Conservation (phyloP, 2,329 filamentous ascomycete genomes). For the Metarhizium album region DNA sequence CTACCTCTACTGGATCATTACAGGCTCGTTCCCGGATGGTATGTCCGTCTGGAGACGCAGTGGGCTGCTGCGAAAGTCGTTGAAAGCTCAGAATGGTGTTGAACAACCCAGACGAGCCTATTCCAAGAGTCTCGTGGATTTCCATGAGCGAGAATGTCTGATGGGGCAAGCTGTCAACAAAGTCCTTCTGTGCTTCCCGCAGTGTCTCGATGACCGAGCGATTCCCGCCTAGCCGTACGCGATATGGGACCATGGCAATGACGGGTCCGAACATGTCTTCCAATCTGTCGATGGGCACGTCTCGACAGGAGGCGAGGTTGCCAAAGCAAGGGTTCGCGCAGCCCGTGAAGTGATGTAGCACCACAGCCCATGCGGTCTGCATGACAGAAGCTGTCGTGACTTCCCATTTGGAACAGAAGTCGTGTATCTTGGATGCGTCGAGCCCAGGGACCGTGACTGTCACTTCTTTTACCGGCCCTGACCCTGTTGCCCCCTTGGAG, state of each 20-base stretch:
- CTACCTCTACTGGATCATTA: background rate
- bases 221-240: background rate
- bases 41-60: background rate
- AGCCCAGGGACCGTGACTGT: background rate
- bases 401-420: slow-evolving; percentile 5
- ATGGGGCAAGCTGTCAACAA: background rate
- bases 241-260: background rate
- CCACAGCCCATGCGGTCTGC: slow-evolving; percentile 1
- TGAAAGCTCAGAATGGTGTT: background rate
- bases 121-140: background rate
- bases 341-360: background rate
- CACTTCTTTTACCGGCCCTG: background rate
- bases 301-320: background rate
- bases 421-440: background rate
- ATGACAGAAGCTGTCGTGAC: slow-evolving; percentile 5
- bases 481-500: background rate
- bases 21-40: background rate
- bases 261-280: background rate
- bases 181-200: background rate
- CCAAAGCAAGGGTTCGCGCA: background rate
- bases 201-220: background rate
- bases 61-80: background rate
- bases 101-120: background rate
- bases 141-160: background rate
- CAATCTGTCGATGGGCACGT: background rate